phyloP scores from a whole-genome alignment of 164 flowering plant genomes.

The Vitis riparia region DNA sequence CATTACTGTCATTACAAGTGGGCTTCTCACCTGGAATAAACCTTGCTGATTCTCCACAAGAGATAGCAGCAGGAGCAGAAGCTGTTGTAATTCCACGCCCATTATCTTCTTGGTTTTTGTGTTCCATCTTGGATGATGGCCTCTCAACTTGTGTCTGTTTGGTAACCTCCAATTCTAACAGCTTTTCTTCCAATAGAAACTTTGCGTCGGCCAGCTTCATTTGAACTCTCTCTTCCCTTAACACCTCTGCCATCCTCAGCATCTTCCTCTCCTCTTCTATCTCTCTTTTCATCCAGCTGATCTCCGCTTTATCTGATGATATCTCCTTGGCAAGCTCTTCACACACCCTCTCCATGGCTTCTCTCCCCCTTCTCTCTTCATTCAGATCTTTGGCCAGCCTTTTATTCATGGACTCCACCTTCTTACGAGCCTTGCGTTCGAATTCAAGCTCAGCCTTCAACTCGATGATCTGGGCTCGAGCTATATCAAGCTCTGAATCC shows the following conservation, averaged over 20 bases:
- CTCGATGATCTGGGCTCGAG: slow-evolving; percentile 47
- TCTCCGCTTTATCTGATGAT: slow-evolving; percentile 33
- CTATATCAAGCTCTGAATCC: slow-evolving; percentile 49
- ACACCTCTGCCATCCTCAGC: slow-evolving; percentile 62
- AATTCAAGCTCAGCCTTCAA: slow-evolving; percentile 53
- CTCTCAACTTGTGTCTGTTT: slow-evolving; percentile 12
- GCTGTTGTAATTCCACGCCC: neutral
- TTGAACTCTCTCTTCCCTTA: slow-evolving; percentile 75
- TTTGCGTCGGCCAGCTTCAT: slow-evolving; percentile 75
- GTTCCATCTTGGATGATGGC: slow-evolving; percentile 6
- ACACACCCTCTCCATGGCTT: slow-evolving; percentile 41
- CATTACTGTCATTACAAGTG: slow-evolving; percentile 3
- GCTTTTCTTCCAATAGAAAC: slow-evolving; percentile 52
- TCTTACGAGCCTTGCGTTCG: slow-evolving; percentile 53
- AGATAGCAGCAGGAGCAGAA: neutral
- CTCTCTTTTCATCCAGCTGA: slow-evolving; percentile 39
- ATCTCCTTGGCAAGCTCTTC: slow-evolving; percentile 48
- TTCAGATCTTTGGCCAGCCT: slow-evolving; percentile 41
- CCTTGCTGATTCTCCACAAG: slow-evolving; percentile 11
- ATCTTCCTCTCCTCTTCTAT: slow-evolving; percentile 70
- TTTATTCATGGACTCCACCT: slow-evolving; percentile 45
- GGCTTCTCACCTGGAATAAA: slow-evolving; percentile 14
- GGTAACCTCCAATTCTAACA: slow-evolving; percentile 34
- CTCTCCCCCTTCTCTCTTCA: slow-evolving; percentile 54
- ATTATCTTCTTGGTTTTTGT: slow-evolving; percentile 6